Percentiles rank a stretch among this genome's conserved stretches.
Conservation (phyloP, 345 rosid species). For the Aethionema arabicum region DNA sequence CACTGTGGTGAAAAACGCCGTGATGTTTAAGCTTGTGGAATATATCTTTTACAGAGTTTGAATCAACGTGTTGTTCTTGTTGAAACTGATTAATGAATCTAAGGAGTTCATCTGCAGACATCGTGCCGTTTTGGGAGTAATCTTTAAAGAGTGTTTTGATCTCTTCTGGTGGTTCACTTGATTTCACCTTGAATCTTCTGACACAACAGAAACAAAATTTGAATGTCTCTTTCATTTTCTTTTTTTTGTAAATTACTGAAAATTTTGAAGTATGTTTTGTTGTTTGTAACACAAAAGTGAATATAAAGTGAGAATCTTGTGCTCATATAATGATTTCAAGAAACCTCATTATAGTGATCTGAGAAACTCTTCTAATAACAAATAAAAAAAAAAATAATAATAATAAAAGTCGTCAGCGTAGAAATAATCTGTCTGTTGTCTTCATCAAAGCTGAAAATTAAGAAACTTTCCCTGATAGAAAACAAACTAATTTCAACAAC, state of each 20-base stretch:
- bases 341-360: no score
- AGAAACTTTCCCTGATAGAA: no score
- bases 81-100: constrained; percentile 62
- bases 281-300: constrained; percentile 19
- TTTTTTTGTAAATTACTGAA: constrained; percentile 16
- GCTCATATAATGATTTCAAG: neutral
- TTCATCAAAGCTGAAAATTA: no score
- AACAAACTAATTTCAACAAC: no score
- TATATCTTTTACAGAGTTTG: constrained; percentile 47
- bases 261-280: neutral
- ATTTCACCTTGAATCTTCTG: constrained; percentile 66
- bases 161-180: constrained; percentile 71
- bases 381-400: no score
- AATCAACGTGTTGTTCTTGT: constrained; percentile 53
- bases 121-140: constrained; percentile 48
- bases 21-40: constrained; percentile 40
- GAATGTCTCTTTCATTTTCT: constrained; percentile 32
- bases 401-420: no score
- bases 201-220: constrained; percentile 50
- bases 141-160: constrained; percentile 48
- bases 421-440: no score
- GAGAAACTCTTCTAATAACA: no score
- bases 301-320: neutral
- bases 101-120: constrained; percentile 55
- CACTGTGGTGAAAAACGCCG: constrained; percentile 38